These are phyloP conservation scores for Trichoderma lentiforme DNA, from an alignment of 2,329 filamentous ascomycete genomes.

Conservation along the genomic window DNA sequence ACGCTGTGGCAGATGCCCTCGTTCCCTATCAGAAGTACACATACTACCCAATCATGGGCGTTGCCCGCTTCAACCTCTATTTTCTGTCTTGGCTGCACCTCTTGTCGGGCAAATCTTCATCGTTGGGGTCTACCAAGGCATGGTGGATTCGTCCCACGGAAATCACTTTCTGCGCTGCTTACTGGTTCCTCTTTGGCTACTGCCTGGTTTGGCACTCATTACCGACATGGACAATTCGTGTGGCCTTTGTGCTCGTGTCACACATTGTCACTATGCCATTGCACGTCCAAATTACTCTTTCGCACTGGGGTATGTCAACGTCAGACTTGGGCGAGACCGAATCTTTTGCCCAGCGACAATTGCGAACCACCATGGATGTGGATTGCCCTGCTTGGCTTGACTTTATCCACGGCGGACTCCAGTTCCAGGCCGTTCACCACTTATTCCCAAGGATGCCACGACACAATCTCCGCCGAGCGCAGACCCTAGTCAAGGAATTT, in stretches of 20 bases:
- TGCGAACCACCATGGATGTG: conserved; percentile 91
- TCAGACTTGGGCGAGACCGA: conserved; percentile 78
- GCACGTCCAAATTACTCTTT: conserved; percentile 86
- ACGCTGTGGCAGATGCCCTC: conserved; percentile 66
- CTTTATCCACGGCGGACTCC: conserved; percentile 82
- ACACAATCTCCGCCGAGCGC: conserved; percentile 74
- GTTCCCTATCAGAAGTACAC: conserved; percentile 74
- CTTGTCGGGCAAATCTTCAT: conserved; percentile 63
- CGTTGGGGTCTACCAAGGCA: conserved; percentile 67
- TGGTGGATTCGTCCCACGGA: conserved; percentile 51
- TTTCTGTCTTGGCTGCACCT: conserved; percentile 64
- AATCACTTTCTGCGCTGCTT: conserved; percentile 55
- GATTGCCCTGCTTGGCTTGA: conserved; percentile 86
- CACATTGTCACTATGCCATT: conserved; percentile 78
- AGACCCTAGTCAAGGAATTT: conserved; percentile 75
- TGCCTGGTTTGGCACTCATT: conserved; percentile 55
- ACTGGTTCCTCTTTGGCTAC: conserved; percentile 87
- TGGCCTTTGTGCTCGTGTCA: conserved; percentile 74
- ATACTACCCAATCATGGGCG: conserved; percentile 76
- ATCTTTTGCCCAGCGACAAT: conserved; percentile 86
- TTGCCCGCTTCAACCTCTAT: conserved; percentile 88
- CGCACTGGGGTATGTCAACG: conserved; percentile 92
- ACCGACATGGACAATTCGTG: conserved; percentile 52
- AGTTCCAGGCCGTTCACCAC: conserved; percentile 88
- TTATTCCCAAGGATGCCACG: conserved; percentile 79